A percentile compares a stretch with the other conserved stretches of the same genome.
Conservation (phyloP, 805 yeast genomes). For the Hanseniaspora jakobsenii region DNA sequence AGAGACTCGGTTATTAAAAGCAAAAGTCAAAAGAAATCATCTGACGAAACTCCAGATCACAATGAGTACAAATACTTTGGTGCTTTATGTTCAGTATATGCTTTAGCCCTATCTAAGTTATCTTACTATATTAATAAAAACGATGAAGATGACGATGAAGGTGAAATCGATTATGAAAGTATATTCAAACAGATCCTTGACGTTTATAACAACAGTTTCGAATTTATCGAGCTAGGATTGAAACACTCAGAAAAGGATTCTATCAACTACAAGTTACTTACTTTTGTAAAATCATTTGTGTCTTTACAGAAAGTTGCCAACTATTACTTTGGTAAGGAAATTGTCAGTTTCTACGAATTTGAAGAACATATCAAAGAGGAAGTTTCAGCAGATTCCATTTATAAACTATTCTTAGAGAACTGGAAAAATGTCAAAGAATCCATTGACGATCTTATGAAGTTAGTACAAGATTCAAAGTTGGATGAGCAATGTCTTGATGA, state of each 20-base stretch:
- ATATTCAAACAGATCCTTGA: conserved; percentile 34
- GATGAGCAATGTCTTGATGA: conserved; percentile 6
- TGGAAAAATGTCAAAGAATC: not conserved
- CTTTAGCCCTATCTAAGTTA: conserved; percentile 54
- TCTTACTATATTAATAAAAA: conserved; percentile 38
- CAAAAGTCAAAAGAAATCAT: not conserved
- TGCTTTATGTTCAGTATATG: conserved; percentile 61
- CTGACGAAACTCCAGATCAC: not conserved
- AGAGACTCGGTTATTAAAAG: conserved; percentile 6
- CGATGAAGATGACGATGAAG: conserved; percentile 27
- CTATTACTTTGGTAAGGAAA: conserved; percentile 13
- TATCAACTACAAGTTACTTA: conserved; percentile 4
- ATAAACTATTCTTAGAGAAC: not conserved
- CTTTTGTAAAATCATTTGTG: conserved; percentile 5
- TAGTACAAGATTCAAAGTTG: not conserved
- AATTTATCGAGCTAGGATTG: conserved; percentile 51
- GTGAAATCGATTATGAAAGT: conserved; percentile 17
- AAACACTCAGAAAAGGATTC: conserved; percentile 29
- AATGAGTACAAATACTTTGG: conserved; percentile 19
- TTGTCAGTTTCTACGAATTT: conserved; percentile 15
- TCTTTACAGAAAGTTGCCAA: conserved; percentile 13
- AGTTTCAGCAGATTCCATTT: conserved; percentile 2
- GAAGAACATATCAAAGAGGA: conserved; percentile 13
- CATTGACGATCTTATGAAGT: not conserved
- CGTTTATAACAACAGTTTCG: conserved; percentile 60